Conservation (phyloP, 2,329 filamentous ascomycete genomes). For the Lithohypha guttulata region DNA sequence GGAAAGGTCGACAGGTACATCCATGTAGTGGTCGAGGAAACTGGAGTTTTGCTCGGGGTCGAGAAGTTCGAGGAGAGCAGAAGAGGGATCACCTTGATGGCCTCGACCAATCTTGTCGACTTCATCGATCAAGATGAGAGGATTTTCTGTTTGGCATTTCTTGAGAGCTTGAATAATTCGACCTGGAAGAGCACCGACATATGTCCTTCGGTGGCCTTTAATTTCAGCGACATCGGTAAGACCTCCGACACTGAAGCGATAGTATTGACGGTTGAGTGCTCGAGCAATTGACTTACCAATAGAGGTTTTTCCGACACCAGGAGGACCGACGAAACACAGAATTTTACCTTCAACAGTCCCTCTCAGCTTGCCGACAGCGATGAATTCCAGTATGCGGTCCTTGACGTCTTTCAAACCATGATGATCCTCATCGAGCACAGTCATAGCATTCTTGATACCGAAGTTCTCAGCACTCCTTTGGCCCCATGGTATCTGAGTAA, state of each 20-base stretch:
- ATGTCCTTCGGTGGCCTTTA: constrained; percentile 92
- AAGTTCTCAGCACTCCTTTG: constrained; percentile 94
- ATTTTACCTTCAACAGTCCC: constrained; percentile 98
- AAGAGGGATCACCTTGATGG: constrained; percentile 92
- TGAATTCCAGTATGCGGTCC: constrained; percentile 95
- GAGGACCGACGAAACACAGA: constrained; percentile 90
- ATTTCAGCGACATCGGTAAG: constrained; percentile 97
- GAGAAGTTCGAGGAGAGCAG: constrained; percentile 81
- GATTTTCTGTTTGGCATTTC: constrained; percentile 98
- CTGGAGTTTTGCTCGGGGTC: constrained; percentile 96
- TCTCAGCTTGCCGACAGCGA: constrained; percentile 91
- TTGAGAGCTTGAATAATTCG: constrained; percentile 97
- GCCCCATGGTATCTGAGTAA: constrained; percentile 97
- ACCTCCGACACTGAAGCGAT: constrained; percentile 94
- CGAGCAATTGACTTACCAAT: constrained; percentile 97
- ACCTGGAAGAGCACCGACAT: constrained; percentile 88
- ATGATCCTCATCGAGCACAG: constrained; percentile 89
- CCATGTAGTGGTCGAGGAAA: constrained; percentile 97
- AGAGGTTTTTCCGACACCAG: constrained; percentile 95
- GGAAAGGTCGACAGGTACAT: constrained; percentile 91
- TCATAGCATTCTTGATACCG: constrained; percentile 80
- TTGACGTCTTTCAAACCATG: constrained; percentile 97
- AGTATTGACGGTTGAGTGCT: constrained; percentile 90
- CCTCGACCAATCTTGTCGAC: constrained; percentile 96
- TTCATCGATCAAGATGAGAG: constrained; percentile 90